phyloP scores from a whole-genome alignment of 2,329 filamentous ascomycete species.

The Periconia digitata region DNA sequence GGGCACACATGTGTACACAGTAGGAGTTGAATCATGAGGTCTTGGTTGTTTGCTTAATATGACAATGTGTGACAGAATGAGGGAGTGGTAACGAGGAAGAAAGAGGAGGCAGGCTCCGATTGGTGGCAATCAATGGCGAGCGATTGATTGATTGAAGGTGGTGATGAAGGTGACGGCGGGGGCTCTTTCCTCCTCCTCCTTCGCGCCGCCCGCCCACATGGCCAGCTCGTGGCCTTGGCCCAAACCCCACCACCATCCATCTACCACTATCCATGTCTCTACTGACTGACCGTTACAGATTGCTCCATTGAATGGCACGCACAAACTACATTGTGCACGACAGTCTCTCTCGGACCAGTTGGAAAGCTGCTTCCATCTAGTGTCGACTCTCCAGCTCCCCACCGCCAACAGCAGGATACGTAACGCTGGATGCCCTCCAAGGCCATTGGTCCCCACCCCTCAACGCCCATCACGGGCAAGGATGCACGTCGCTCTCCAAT shows the following conservation, averaged over 20 bases:
- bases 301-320: no score
- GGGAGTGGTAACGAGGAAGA: neutral
- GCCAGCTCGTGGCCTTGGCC: neutral
- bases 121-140: no score
- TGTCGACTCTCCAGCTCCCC: neutral
- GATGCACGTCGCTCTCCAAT: neutral
- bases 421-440: neutral
- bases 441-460: neutral
- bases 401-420: conserved; percentile 1
- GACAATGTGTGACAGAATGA: neutral
- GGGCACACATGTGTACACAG: no score
- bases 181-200: neutral
- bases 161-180: neutral
- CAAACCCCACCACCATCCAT: neutral
- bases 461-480: neutral
- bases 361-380: no score
- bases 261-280: no score
- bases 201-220: neutral
- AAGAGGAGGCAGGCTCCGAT: neutral
- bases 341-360: no score
- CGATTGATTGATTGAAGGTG: no score
- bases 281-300: no score
- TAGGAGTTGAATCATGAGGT: no score
- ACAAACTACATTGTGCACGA: no score
- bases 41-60: neutral